A percentile compares a stretch with the other conserved stretches of the same genome.
Conservation (phyloP, 805 yeast species). For the Ogataea pini region DNA sequence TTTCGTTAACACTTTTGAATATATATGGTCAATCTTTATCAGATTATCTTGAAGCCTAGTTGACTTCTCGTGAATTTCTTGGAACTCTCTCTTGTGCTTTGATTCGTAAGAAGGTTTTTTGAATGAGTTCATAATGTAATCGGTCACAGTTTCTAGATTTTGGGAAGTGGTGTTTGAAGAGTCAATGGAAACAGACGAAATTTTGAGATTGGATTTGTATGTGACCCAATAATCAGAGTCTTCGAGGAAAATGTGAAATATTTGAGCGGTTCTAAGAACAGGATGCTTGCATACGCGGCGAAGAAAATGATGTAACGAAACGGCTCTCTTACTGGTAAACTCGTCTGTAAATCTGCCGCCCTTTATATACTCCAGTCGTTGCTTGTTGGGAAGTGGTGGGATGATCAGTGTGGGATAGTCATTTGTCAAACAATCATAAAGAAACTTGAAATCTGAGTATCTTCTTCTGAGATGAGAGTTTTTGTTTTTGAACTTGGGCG, state of each 20-base stretch:
- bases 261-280: conserved; percentile 63
- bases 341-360: conserved; percentile 89
- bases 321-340: conserved; percentile 80
- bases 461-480: conserved; percentile 67
- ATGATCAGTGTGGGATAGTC: conserved; percentile 85
- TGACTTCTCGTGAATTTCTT: conserved; percentile 78
- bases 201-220: conserved; percentile 57
- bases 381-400: conserved; percentile 94
- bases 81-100: conserved; percentile 66
- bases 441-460: conserved; percentile 79
- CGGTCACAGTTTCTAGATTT: conserved; percentile 76
- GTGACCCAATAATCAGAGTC: conserved; percentile 69
- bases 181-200: conserved; percentile 28
- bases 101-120: conserved; percentile 65
- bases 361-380: conserved; percentile 85
- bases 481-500: conserved; percentile 52
- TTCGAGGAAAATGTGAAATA: conserved; percentile 70
- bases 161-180: conserved; percentile 25
- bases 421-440: conserved; percentile 69
- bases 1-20: conserved; percentile 67
- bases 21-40: conserved; percentile 73
- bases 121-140: conserved; percentile 91
- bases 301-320: conserved; percentile 75
- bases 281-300: conserved; percentile 76
- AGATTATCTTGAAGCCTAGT: conserved; percentile 85